These are phyloP conservation scores for Salix dunnii DNA, from an alignment of 345 rosid species.

Conservation along the genomic window DNA sequence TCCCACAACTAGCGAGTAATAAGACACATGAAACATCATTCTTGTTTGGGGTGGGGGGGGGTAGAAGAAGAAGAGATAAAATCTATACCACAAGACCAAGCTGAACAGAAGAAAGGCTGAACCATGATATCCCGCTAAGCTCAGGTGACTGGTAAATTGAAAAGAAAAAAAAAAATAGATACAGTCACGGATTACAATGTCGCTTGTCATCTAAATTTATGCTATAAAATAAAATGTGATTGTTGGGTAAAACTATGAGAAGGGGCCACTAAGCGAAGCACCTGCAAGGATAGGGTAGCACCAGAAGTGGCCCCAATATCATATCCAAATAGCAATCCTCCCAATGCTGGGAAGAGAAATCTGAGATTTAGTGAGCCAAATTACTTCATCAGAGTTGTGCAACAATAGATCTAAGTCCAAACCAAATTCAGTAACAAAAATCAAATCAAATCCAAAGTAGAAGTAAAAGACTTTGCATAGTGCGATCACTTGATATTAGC, in stretches of 20 bases:
- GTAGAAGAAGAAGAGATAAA: no score
- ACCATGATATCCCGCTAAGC: slow-evolving; percentile 91
- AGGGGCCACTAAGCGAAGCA: slow-evolving; percentile 17
- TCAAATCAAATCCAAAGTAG: neutral
- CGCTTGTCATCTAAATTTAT: neutral
- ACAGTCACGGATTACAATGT: neutral
- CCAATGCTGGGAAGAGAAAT: slow-evolving; percentile 88
- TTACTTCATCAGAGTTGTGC: slow-evolving; percentile 3
- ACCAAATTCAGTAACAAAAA: neutral
- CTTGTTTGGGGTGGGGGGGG: no score
- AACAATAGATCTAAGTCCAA: neutral
- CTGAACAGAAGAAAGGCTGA: slow-evolving; percentile 76
- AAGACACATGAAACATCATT: slow-evolving; percentile 13
- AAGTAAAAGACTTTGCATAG: no score
- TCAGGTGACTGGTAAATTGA: slow-evolving; percentile 53
- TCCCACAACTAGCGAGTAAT: slow-evolving; percentile 10
- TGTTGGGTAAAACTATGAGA: neutral
- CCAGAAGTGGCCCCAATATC: slow-evolving; percentile 99
- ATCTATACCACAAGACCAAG: slow-evolving; percentile 83
- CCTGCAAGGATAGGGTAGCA: slow-evolving; percentile 87
- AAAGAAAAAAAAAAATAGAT: slow-evolving; percentile 18
- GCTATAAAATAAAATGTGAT: neutral
- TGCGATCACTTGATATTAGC: no score
- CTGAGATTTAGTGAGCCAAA: slow-evolving; percentile 36
- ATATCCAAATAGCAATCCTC: slow-evolving; percentile 86